Evolutionary conservation across 345 rosid species (phyloP).

Genomic region (Murraya paniculata): DNA sequence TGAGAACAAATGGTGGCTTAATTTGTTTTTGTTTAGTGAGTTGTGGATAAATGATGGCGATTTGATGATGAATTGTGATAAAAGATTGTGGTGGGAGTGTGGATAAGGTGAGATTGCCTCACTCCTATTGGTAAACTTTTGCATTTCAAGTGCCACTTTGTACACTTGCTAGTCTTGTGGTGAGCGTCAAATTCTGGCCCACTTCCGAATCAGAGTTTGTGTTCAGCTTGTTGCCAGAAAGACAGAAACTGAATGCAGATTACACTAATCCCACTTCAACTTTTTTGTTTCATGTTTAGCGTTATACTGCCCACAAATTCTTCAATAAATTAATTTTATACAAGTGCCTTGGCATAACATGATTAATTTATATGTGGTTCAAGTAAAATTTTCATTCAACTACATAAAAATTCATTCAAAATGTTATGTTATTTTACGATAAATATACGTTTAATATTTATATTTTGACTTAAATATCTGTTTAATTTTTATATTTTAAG

Average conservation of each 20-base stretch:
- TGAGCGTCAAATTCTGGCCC: constrained; percentile 29
- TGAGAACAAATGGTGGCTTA: background rate
- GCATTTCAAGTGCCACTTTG: background rate
- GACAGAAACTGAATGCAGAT: background rate
- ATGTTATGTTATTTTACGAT: too few species aligned
- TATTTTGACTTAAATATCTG: too few species aligned
- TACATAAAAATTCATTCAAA: too few species aligned
- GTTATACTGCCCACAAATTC: too few species aligned
- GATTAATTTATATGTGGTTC: too few species aligned
- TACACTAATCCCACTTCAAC: background rate
- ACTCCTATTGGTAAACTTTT: constrained; percentile 57
- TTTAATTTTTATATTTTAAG: too few species aligned
- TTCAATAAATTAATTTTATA: too few species aligned
- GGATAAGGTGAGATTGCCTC: constrained; percentile 98
- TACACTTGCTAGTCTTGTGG: constrained; percentile 20
- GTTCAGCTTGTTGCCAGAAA: background rate
- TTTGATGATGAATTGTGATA: constrained; percentile 30
- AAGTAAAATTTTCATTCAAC: too few species aligned
- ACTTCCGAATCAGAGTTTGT: constrained; percentile 26
- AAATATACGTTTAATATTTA: accelerated
- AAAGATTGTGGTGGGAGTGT: constrained; percentile 73
- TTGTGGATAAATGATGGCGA: constrained; percentile 33
- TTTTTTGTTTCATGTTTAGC: background rate
- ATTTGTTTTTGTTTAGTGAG: constrained; percentile 19
- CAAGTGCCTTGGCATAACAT: too few species aligned